phyloP scores from a whole-genome alignment of 805 yeast genomes.

The Candida ponderosae region DNA sequence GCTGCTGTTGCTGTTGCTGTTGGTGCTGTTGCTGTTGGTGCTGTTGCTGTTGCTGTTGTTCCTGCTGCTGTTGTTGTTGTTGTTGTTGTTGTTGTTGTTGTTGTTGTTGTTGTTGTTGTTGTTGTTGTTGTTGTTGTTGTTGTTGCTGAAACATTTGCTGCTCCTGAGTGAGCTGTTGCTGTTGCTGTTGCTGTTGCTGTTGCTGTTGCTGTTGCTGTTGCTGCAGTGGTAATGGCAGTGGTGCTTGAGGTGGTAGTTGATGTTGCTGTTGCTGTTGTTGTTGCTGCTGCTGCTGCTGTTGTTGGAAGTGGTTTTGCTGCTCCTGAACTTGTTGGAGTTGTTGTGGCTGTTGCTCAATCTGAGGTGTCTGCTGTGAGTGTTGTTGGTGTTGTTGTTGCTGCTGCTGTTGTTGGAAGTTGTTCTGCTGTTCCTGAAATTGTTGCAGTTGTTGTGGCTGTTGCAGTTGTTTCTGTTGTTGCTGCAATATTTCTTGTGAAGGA shows the following conservation, averaged over 20 bases:
- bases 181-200: constrained; percentile 9
- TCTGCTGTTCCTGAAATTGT: no score
- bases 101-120: constrained; percentile 11
- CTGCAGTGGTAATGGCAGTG: constrained; percentile 2
- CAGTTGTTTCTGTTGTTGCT: constrained; percentile 6
- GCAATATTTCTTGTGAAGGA: constrained; percentile 7
- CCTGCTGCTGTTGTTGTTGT: constrained; percentile 17
- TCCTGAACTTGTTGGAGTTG: constrained; percentile 6
- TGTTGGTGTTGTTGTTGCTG: constrained; percentile 8
- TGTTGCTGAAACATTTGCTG: constrained; percentile 12
- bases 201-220: constrained; percentile 13
- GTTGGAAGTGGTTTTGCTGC: constrained; percentile 7
- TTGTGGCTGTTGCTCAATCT: background rate
- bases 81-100: constrained; percentile 18
- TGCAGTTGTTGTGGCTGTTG: constrained; percentile 6
- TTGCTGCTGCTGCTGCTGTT: constrained; percentile 7
- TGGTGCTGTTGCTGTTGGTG: constrained; percentile 10
- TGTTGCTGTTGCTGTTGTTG: constrained; percentile 8
- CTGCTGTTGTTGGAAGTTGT: background rate
- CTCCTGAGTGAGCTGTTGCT: constrained; percentile 17
- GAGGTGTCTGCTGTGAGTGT: constrained; percentile 4
- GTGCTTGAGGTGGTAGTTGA: constrained; percentile 2
- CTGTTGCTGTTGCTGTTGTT: constrained; percentile 9
- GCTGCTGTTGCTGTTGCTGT: constrained; percentile 8
- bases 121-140: constrained; percentile 10